A percentile compares a stretch with the other conserved stretches of the same genome.
These are phyloP conservation scores for Fusarium algeriense DNA, from an alignment of 2,329 filamentous ascomycete genomes.

Conservation along the genomic window DNA sequence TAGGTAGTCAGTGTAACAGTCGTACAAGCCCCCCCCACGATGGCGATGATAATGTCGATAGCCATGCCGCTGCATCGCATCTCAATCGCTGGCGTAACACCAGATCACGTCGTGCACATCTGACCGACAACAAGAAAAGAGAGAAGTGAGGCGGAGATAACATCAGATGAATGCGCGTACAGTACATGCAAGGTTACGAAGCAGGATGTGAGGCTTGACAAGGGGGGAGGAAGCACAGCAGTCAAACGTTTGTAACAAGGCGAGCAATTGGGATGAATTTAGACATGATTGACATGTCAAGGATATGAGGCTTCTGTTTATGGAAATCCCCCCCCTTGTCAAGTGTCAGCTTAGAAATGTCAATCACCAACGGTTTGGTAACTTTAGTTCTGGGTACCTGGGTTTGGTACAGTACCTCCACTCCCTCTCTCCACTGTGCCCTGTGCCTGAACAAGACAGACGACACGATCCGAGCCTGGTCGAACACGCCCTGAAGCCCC, in stretches of 20 bases:
- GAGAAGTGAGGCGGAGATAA: slow-evolving; percentile 25
- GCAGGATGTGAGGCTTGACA: slow-evolving; percentile 18
- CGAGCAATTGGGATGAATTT: slow-evolving; percentile 14
- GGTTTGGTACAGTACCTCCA: background rate
- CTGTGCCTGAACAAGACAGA: background rate
- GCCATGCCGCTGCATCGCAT: slow-evolving; percentile 31
- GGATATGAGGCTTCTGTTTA: slow-evolving; percentile 13
- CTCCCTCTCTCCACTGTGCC: slow-evolving; percentile 1
- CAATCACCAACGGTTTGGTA: slow-evolving; percentile 13
- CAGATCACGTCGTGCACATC: slow-evolving; percentile 25
- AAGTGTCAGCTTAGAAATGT: background rate
- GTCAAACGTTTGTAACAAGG: slow-evolving; percentile 7
- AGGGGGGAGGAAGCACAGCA: slow-evolving; percentile 3
- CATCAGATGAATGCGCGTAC: background rate
- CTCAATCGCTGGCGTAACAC: slow-evolving; percentile 33
- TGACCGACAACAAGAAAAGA: background rate
- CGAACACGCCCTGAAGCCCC: slow-evolving; percentile 7
- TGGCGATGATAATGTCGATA: slow-evolving; percentile 30
- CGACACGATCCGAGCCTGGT: slow-evolving; percentile 4
- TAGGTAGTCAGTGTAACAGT: slow-evolving; percentile 17
- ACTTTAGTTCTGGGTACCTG: background rate
- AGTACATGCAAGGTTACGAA: background rate
- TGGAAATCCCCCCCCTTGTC: slow-evolving; percentile 5
- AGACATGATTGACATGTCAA: slow-evolving; percentile 19
- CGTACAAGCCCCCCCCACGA: slow-evolving; percentile 22